A percentile compares a stretch with the other conserved stretches of the same genome.
phyloP scores from a whole-genome alignment of 768 basidiomycete species.

The Boletales sp. region DNA sequence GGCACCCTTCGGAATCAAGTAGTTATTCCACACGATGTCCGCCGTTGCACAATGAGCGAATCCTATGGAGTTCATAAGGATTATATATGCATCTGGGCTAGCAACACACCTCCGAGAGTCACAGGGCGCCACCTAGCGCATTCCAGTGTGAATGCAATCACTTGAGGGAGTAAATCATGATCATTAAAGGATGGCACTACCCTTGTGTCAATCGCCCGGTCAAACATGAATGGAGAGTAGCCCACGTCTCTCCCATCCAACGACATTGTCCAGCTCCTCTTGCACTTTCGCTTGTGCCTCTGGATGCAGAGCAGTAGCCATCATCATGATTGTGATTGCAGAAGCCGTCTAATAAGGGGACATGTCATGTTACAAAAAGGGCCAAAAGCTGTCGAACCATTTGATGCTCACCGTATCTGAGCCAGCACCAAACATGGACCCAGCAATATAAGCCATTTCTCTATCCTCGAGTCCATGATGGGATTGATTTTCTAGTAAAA shows the following conservation, averaged over 20 bases:
- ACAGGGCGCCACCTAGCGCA: slow-evolving; percentile 37
- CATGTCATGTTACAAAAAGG: background rate
- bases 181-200: slow-evolving; percentile 38
- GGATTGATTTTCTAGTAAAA: slow-evolving; percentile 35
- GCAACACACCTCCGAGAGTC: slow-evolving; percentile 22
- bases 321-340: slow-evolving; percentile 50
- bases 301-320: slow-evolving; percentile 52
- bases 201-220: background rate
- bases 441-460: slow-evolving; percentile 38
- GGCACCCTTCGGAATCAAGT: slow-evolving; percentile 39
- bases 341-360: slow-evolving; percentile 31
- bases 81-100: background rate
- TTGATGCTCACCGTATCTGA: slow-evolving; percentile 34
- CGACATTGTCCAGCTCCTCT: slow-evolving; percentile 48
- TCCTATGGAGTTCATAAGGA: slow-evolving; percentile 33
- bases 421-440: slow-evolving; percentile 43
- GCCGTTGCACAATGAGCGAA: slow-evolving; percentile 60
- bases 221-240: background rate
- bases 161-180: slow-evolving; percentile 30
- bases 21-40: slow-evolving; percentile 43
- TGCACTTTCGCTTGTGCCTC: slow-evolving; percentile 48
- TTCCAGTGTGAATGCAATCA: slow-evolving; percentile 37
- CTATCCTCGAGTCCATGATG: slow-evolving; percentile 30
- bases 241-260: slow-evolving; percentile 38
- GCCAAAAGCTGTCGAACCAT: background rate